Conservation (phyloP, 306 rosid species). For the Ceratonia siliqua region DNA sequence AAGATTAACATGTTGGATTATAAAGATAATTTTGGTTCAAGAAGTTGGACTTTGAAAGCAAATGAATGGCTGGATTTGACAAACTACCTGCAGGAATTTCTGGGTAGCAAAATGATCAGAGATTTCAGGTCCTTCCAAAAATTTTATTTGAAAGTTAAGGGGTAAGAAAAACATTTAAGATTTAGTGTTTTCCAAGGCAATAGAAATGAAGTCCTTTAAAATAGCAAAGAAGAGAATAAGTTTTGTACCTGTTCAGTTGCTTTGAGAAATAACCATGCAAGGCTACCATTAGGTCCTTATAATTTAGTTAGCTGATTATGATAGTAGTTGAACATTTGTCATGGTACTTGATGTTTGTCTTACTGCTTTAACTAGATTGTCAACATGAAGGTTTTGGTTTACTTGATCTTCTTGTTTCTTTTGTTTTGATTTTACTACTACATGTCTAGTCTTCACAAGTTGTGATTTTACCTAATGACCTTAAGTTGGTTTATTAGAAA, state of each 20-base stretch:
- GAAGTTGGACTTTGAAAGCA: not conserved
- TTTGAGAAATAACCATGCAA: not conserved
- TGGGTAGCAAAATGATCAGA: not conserved
- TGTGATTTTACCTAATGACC: constrained; percentile 31
- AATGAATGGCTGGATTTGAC: not conserved
- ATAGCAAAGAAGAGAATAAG: not conserved
- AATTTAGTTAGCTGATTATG: constrained; percentile 8
- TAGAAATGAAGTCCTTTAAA: constrained; percentile 3
- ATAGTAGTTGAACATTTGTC: not conserved
- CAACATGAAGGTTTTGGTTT: not conserved
- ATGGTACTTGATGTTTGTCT: not conserved
- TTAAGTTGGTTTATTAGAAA: constrained; percentile 52
- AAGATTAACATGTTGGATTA: not conserved
- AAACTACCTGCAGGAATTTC: not conserved
- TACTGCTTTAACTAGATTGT: constrained; percentile 2
- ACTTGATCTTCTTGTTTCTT: not conserved
- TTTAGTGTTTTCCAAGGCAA: not conserved
- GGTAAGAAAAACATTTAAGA: not conserved
- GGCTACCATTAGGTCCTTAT: not conserved
- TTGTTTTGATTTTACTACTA: constrained; percentile 18
- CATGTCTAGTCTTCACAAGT: constrained; percentile 12
- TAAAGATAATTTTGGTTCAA: not conserved
- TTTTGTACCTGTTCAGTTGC: not conserved
- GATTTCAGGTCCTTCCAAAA: not conserved
- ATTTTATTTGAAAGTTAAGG: not conserved